These are phyloP conservation scores for Fragaria iinumae DNA, from an alignment of 306 rosid species.

Conservation along the genomic window DNA sequence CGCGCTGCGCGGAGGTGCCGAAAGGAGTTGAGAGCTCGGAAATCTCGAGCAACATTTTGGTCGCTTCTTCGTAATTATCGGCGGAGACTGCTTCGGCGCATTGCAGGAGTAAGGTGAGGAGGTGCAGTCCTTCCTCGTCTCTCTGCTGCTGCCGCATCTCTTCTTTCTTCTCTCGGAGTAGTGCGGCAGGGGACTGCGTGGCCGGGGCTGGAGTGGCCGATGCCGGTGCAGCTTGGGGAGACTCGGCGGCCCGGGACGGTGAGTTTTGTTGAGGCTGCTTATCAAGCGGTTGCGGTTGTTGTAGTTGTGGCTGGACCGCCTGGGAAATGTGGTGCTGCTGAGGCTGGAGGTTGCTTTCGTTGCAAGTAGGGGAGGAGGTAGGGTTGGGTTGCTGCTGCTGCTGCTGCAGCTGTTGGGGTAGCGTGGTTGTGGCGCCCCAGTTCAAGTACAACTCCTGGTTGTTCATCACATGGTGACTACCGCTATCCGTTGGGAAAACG, in stretches of 20 bases:
- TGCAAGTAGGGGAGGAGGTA: slow-evolving; percentile 3
- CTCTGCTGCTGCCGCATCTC: slow-evolving; percentile 74
- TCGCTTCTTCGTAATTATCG: slow-evolving; percentile 80
- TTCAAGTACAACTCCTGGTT: slow-evolving; percentile 46
- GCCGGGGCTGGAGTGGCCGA: slow-evolving; percentile 6
- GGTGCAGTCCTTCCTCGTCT: slow-evolving; percentile 88
- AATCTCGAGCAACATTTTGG: slow-evolving; percentile 72
- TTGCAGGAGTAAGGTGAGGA: slow-evolving; percentile 79
- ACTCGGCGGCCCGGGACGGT: not conserved
- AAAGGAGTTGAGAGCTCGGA: slow-evolving; percentile 82
- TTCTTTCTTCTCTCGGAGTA: slow-evolving; percentile 60
- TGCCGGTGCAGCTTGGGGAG: not conserved
- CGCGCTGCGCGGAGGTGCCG: slow-evolving; percentile 96
- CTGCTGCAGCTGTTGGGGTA: not conserved
- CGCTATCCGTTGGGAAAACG: not conserved
- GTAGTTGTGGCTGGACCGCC: not conserved
- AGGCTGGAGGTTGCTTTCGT: not conserved
- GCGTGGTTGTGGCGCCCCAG: slow-evolving; percentile 41
- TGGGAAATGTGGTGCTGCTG: not conserved
- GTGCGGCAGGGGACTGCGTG: slow-evolving; percentile 13
- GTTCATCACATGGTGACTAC: slow-evolving; percentile 22
- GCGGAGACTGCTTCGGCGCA: slow-evolving; percentile 96
- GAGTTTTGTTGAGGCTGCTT: slow-evolving; percentile 9
- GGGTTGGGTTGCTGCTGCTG: slow-evolving; percentile 17
- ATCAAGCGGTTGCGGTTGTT: slow-evolving; percentile 12